A percentile compares a stretch with the other conserved stretches of the same genome.
phyloP scores from a whole-genome alignment of 192 early-diverging fungal genomes.

The Gigaspora rosea region DNA sequence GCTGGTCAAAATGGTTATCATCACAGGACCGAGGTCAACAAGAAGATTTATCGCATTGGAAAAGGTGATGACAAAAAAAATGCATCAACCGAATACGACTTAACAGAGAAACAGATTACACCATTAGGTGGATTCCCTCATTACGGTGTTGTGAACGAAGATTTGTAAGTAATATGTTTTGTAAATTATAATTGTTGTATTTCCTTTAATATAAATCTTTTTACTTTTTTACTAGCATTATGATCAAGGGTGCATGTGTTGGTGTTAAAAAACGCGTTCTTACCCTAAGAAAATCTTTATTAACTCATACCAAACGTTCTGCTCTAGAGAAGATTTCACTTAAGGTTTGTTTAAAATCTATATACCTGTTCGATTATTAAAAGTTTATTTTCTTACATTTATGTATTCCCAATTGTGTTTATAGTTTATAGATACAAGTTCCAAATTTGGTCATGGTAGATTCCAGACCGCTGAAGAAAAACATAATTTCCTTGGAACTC shows the following conservation, averaged over 20 bases:
- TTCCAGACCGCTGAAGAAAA: constrained; percentile 99
- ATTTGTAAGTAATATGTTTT: constrained; percentile 57
- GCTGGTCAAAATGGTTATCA: constrained; percentile 99
- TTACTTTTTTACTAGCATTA: constrained; percentile 51
- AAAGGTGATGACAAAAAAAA: constrained; percentile 79
- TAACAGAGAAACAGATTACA: constrained; percentile 94
- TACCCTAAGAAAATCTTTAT: constrained; percentile 97
- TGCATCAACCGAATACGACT: constrained; percentile 95
- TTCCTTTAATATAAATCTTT: background rate
- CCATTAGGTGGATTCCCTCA: constrained; percentile 99
- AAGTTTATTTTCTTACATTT: background rate
- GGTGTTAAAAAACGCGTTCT: constrained; percentile 97
- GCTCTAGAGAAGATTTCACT: constrained; percentile 93
- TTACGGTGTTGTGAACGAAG: constrained; percentile 98
- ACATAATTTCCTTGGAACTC: constrained; percentile 86
- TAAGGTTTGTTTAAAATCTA: constrained; percentile 52
- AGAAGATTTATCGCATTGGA: constrained; percentile 99
- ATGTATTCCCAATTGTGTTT: background rate
- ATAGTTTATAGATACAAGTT: constrained; percentile 96
- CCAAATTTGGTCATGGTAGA: constrained; percentile 99
- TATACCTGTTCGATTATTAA: background rate
- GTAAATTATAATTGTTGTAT: background rate
- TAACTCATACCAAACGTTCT: constrained; percentile 94
- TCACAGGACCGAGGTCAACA: constrained; percentile 99
- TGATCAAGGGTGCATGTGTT: constrained; percentile 97